A percentile compares a stretch with the other conserved stretches of the same genome.
These are phyloP conservation scores for Ustilago vetiveriae DNA, from an alignment of 1,284 basidiomycete genomes.

Conservation along the genomic window DNA sequence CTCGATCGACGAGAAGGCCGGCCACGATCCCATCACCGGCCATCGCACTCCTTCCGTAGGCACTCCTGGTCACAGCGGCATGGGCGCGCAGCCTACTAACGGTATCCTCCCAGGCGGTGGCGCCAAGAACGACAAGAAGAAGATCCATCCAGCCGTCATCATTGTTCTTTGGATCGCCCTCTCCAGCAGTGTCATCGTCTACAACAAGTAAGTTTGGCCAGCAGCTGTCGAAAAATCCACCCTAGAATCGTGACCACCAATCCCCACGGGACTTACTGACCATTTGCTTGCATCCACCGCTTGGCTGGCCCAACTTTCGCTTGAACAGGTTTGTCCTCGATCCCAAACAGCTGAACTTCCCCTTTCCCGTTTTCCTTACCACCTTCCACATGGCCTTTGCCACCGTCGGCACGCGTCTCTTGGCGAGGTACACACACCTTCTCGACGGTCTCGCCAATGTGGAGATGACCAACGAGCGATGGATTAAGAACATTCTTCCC, in stretches of 20 bases:
- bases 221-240: not conserved
- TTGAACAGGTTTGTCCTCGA: slow-evolving; percentile 39
- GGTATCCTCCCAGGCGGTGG: slow-evolving; percentile 55
- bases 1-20: slow-evolving; percentile 60
- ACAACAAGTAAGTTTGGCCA: slow-evolving; percentile 74
- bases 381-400: slow-evolving; percentile 69
- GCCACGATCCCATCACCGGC: slow-evolving; percentile 61
- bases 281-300: too few species aligned
- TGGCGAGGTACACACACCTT: slow-evolving; percentile 86
- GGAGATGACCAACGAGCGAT: slow-evolving; percentile 75
- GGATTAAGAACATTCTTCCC: slow-evolving; percentile 81
- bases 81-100: slow-evolving; percentile 37
- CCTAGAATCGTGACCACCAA: too few species aligned
- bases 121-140: slow-evolving; percentile 54
- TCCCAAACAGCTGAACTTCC: slow-evolving; percentile 59
- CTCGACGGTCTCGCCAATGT: slow-evolving; percentile 86
- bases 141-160: slow-evolving; percentile 72
- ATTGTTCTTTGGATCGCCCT: slow-evolving; percentile 90
- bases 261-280: not conserved
- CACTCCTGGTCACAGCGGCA: slow-evolving; percentile 49
- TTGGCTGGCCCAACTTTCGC: too few species aligned
- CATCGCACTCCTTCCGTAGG: slow-evolving; percentile 54
- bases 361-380: slow-evolving; percentile 68
- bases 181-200: slow-evolving; percentile 89
- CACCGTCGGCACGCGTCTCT: slow-evolving; percentile 86